A percentile compares a stretch with the other conserved stretches of the same genome.
Conservation (phyloP, 2,329 filamentous ascomycete species). For the Colletotrichum orchidophilum region DNA sequence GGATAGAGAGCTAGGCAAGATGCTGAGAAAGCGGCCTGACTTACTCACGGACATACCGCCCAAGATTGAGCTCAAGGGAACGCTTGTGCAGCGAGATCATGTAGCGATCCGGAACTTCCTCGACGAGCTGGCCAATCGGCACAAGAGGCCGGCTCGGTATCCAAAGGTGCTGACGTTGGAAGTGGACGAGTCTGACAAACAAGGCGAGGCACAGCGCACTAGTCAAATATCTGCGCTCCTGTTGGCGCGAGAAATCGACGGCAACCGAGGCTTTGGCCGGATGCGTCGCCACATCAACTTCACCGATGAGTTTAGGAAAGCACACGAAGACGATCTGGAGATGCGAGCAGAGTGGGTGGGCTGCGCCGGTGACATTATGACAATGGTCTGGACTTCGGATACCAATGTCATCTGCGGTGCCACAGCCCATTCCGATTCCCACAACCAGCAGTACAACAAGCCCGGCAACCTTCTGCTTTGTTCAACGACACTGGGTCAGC, state of each 20-base stretch:
- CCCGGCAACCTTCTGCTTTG: conserved; percentile 69
- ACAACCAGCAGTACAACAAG: conserved; percentile 74
- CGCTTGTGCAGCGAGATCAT: conserved; percentile 38
- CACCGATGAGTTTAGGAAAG: conserved; percentile 53
- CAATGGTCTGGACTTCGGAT: conserved; percentile 65
- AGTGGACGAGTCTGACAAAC: conserved; percentile 41
- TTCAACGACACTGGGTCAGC: conserved; percentile 52
- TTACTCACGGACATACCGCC: conserved; percentile 23
- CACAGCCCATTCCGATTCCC: conserved; percentile 68
- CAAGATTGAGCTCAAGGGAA: conserved; percentile 31
- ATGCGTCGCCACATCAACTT: conserved; percentile 55
- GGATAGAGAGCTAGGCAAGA: conserved; percentile 34
- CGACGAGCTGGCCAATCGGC: conserved; percentile 49
- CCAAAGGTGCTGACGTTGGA: conserved; percentile 43
- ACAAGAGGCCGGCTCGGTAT: conserved; percentile 34
- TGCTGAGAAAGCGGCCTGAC: conserved; percentile 28
- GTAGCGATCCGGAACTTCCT: conserved; percentile 50
- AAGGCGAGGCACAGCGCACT: conserved; percentile 40
- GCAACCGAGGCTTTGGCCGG: conserved; percentile 53
- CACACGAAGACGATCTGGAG: conserved; percentile 61
- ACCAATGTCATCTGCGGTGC: conserved; percentile 69
- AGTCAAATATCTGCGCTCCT: conserved; percentile 52
- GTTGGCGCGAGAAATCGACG: conserved; percentile 58
- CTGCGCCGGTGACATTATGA: conserved; percentile 69
- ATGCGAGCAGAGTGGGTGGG: conserved; percentile 65